A percentile compares a stretch with the other conserved stretches of the same genome.
Conservation (phyloP, 1,139 yeast genomes). For the Neolecta irregularis region DNA sequence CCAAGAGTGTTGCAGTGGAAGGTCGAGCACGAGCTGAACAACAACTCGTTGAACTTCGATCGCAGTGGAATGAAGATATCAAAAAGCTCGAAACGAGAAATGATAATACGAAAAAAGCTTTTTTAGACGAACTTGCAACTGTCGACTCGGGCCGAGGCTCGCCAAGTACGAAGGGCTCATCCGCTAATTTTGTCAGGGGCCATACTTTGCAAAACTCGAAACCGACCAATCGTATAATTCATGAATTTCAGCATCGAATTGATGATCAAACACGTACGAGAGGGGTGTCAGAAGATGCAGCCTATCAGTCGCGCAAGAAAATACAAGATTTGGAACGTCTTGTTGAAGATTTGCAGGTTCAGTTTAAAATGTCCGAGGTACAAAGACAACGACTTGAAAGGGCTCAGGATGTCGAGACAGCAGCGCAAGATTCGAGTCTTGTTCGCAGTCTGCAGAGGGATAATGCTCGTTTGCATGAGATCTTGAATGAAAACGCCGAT, state of each 20-base stretch:
- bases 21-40: constrained; percentile 6
- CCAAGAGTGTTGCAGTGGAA: constrained; percentile 5
- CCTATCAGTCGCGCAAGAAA: constrained; percentile 1
- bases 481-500: constrained; percentile 12
- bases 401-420: constrained; percentile 3
- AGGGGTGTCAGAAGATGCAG: constrained; percentile 1
- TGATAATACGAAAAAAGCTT: not conserved
- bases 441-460: constrained; percentile 9
- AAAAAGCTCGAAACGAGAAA: constrained; percentile 1
- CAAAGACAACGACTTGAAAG: constrained; percentile 6
- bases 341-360: constrained; percentile 1
- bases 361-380: constrained; percentile 5
- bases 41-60: constrained; percentile 9
- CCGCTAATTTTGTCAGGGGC: no score
- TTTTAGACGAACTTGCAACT: constrained; percentile 1
- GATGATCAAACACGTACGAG: no score
- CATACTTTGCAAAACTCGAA: no score
- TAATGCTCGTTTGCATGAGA: constrained; percentile 11
- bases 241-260: constrained; percentile 1
- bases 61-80: constrained; percentile 3
- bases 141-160: no score
- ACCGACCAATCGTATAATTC: no score
- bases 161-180: no score
- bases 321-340: constrained; percentile 1
- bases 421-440: not conserved